These are phyloP conservation scores for Silene uniflora DNA, from an alignment of 148 eudicot species.

Conservation along the genomic window DNA sequence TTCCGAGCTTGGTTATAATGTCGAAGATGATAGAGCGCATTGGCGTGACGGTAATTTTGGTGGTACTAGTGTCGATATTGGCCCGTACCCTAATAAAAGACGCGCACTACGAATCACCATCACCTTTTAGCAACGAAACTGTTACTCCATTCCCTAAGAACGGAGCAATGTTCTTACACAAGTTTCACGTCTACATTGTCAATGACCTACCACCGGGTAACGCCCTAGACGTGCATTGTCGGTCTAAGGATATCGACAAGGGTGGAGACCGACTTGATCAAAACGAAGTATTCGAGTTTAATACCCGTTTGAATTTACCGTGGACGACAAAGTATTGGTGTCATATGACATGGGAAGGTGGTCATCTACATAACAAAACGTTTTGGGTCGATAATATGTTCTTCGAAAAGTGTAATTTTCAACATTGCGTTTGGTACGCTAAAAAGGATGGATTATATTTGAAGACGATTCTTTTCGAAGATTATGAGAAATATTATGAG, in stretches of 20 bases:
- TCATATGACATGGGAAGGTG: constrained; percentile 5
- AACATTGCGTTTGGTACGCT: background rate
- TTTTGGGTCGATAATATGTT: background rate
- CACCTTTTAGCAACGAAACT: background rate
- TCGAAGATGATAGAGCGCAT: background rate
- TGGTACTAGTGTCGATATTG: background rate
- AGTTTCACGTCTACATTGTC: constrained; percentile 7
- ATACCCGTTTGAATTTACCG: background rate
- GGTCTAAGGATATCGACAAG: constrained; percentile 8
- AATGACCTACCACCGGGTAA: background rate
- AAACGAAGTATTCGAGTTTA: background rate
- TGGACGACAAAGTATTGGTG: constrained; percentile 3
- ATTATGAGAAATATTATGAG: constrained; percentile 10
- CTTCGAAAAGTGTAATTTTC: constrained; percentile 3
- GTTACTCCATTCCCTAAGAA: constrained; percentile 1
- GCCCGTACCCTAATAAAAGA: background rate
- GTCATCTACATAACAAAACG: background rate
- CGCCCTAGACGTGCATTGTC: constrained; percentile 7
- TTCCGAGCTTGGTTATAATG: background rate
- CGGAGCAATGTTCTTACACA: constrained; percentile 9
- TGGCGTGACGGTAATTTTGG: background rate
- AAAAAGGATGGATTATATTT: background rate
- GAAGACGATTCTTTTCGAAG: background rate
- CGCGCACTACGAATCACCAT: constrained; percentile 1
- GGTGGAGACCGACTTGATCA: background rate